These are phyloP conservation scores for Nitzschia sp. DNA, from an alignment of 108 stramenopile genomes.

Conservation along the genomic window DNA sequence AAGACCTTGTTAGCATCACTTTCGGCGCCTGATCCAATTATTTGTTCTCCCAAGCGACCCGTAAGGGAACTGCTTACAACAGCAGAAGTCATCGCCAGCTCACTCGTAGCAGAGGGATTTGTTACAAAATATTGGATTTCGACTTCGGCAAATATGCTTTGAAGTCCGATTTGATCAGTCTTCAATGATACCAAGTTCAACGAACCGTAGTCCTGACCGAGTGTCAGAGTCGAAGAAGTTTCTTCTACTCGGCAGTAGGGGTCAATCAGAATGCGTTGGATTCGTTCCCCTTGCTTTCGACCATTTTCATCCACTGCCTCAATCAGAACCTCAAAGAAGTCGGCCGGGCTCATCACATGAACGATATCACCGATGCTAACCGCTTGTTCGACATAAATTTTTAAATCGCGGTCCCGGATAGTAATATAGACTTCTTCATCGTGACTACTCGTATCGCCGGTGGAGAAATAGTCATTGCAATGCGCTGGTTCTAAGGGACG, in stretches of 20 bases:
- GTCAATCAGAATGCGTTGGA: neutral
- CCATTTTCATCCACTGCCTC: neutral
- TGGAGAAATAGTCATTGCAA: no score
- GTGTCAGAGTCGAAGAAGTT: neutral
- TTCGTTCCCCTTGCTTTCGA: neutral
- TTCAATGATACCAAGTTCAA: neutral
- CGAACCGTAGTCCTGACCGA: neutral
- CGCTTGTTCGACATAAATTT: neutral
- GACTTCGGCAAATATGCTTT: constrained; percentile 8
- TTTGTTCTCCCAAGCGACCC: neutral
- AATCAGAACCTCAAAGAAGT: neutral
- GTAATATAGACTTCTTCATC: neutral
- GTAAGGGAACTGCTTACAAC: constrained; percentile 4
- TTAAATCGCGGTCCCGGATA: neutral
- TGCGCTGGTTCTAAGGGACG: no score
- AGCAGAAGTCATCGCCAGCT: neutral
- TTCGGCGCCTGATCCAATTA: neutral
- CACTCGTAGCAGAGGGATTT: neutral
- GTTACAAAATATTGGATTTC: neutral
- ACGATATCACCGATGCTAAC: neutral
- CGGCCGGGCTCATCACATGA: neutral
- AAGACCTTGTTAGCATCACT: neutral
- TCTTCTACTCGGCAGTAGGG: neutral
- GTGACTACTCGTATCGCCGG: neutral
- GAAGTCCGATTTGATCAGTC: neutral